These are phyloP conservation scores for Trichoderma sp. DNA, from an alignment of 2,329 filamentous ascomycete species.

Conservation along the genomic window DNA sequence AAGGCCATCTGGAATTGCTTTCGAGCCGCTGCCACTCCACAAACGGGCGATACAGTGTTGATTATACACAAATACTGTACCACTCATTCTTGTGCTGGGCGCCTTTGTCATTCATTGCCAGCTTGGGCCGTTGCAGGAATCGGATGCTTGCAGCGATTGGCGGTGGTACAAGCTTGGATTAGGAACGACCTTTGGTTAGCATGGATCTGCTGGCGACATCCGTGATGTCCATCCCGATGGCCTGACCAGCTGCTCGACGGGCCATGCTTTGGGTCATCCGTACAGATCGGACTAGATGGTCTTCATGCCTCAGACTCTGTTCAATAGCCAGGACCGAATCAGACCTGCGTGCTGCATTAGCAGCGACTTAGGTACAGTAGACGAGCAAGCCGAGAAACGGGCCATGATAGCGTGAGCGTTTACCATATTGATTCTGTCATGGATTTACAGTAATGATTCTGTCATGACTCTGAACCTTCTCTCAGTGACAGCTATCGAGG, in stretches of 20 bases:
- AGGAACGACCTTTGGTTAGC: background rate
- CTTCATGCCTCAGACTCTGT: too few relatives aligned
- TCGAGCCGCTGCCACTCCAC: background rate
- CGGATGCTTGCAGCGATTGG: conserved; percentile 19
- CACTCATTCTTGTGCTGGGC: background rate
- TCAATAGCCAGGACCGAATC: conserved; percentile 6
- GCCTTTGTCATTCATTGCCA: background rate
- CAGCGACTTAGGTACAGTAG: background rate
- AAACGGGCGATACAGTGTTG: background rate
- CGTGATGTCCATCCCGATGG: too few relatives aligned
- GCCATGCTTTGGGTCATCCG: too few relatives aligned
- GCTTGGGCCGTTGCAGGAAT: conserved; percentile 8
- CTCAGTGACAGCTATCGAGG: too few relatives aligned
- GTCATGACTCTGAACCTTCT: background rate
- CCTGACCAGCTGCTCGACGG: too few relatives aligned
- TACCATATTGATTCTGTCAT: conserved; percentile 5
- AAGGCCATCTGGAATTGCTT: background rate
- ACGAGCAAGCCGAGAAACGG: background rate
- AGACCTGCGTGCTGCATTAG: conserved; percentile 2
- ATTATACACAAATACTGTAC: background rate
- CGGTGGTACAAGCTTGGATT: background rate
- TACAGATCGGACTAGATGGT: too few relatives aligned
- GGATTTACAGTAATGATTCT: background rate
- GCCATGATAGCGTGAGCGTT: conserved; percentile 2
- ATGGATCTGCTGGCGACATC: too few relatives aligned